Base-by-base conservation (phyloP, 352 stramenopile genomes). In the Pythium brachiatum region DNA sequence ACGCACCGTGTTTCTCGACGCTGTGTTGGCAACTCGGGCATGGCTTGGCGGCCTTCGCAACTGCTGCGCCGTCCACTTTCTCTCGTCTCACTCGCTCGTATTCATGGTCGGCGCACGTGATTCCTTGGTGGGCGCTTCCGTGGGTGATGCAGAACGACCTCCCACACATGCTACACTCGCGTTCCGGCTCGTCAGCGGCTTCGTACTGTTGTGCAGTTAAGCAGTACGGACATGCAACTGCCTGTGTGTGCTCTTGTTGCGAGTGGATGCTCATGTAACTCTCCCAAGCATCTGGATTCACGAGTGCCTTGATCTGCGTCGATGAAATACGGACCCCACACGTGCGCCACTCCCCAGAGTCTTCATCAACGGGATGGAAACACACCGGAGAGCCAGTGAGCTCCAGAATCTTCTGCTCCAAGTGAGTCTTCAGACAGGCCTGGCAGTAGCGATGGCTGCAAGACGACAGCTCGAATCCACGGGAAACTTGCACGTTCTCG, bases 221-320 rank as follows among this genome's bases (percentile, higher is more conserved):
- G 51, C 78, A 83, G 51, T 77, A 79, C 52, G 75, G 74, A 57
- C 86, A 87, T 64, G 89, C 71, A 1, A 80, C 78, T 11, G 78
- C 75, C 31, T 81, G 64, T 50, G 81, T 63, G 53, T 89, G 57
- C 58, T 86, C 76, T 64, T 87, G 86, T 72, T 91, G 92, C 65
- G 96, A 96, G 47, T 90, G 88, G 56, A 97, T 86, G 62, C 83
- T 92, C 62, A 70, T 62, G 62, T 89, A 95, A 70, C 92, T 94
- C 16, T 73, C 62, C 74, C 76, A 94, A 1, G 79, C 56, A 9
- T 78, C 62, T 3, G 76, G 59, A 2, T 71, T 75, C 13, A 90
- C 66, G n/a, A 85, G 54, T 7, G 56, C 44, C 18, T 62, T 58
- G 31, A 88, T 78, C 23, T 89, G 79, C 9, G 73, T 62, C 9